phyloP scores from a whole-genome alignment of 73 alveolate species.

The Paramecium caudatum region DNA sequence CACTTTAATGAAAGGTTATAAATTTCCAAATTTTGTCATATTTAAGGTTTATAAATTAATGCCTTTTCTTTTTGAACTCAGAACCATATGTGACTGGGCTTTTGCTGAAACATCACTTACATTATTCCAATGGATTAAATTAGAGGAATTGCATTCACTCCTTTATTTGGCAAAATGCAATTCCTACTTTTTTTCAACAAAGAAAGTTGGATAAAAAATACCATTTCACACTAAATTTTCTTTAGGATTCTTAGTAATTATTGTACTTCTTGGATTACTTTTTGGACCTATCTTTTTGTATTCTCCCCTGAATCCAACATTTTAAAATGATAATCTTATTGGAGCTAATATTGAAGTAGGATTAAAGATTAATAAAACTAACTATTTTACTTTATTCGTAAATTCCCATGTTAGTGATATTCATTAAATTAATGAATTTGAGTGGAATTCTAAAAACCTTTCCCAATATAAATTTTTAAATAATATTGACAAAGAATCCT shows the following conservation, averaged over 20 bases:
- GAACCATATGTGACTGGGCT: conserved; percentile 92
- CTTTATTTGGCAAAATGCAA: conserved; percentile 84
- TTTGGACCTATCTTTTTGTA: conserved; percentile 88
- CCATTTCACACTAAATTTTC: conserved; percentile 78
- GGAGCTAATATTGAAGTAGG: conserved; percentile 84
- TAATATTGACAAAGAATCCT: conserved; percentile 46
- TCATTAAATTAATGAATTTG: conserved; percentile 12
- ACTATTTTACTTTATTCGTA: conserved; percentile 2
- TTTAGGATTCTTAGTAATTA: conserved; percentile 83
- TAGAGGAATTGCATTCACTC: conserved; percentile 87
- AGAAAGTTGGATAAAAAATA: conserved; percentile 80
- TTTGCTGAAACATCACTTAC: conserved; percentile 89
- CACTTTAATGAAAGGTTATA: conserved; percentile 84
- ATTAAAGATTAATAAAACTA: conserved; percentile 20
- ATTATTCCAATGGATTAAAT: conserved; percentile 90
- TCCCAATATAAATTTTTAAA: conserved; percentile 37
- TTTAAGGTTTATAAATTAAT: conserved; percentile 79
- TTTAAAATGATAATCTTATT: conserved; percentile 80
- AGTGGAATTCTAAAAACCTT: conserved; percentile 41
- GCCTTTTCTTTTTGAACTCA: conserved; percentile 91
- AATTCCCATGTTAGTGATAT: conserved; percentile 61
- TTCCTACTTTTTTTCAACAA: conserved; percentile 75
- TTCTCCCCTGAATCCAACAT: conserved; percentile 87
- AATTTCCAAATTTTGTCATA: conserved; percentile 67
- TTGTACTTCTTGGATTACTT: conserved; percentile 79